These are phyloP conservation scores for Arctium lappa DNA, from an alignment of 129 eudicot genomes.

Conservation along the genomic window DNA sequence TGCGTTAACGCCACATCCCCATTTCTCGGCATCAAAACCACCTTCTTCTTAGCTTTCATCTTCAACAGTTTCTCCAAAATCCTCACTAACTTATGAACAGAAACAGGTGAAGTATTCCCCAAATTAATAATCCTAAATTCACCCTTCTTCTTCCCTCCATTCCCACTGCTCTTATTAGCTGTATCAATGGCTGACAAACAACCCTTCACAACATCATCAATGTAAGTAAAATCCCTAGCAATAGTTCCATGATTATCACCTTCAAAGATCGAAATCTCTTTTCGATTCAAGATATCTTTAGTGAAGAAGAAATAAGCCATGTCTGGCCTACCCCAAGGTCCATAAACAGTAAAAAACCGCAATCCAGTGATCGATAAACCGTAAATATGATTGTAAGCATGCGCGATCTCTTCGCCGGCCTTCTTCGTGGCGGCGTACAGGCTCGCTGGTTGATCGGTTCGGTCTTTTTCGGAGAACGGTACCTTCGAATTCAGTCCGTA, in stretches of 20 bases:
- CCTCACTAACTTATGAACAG: slow-evolving; percentile 39
- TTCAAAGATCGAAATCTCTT: slow-evolving; percentile 42
- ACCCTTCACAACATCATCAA: slow-evolving; percentile 59
- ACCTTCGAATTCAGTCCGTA: slow-evolving; percentile 20
- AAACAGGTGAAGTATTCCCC: slow-evolving; percentile 46
- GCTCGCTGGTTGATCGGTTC: slow-evolving; percentile 30
- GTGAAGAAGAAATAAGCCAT: slow-evolving; percentile 62
- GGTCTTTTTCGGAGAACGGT: slow-evolving; percentile 16
- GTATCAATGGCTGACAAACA: slow-evolving; percentile 53
- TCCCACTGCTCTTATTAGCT: slow-evolving; percentile 48
- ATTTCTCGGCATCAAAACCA: slow-evolving; percentile 44
- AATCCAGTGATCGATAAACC: slow-evolving; percentile 56
- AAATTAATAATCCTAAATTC: slow-evolving; percentile 44
- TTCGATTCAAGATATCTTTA: slow-evolving; percentile 42
- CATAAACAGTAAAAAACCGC: slow-evolving; percentile 54
- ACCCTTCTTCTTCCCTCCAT: slow-evolving; percentile 49
- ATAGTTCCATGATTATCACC: slow-evolving; percentile 46
- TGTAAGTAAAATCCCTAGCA: slow-evolving; percentile 56
- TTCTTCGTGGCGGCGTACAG: slow-evolving; percentile 20
- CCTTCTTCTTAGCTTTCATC: slow-evolving; percentile 42
- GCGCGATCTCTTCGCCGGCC: slow-evolving; percentile 42
- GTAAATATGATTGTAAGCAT: slow-evolving; percentile 48
- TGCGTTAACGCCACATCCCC: slow-evolving; percentile 47
- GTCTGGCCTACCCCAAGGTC: slow-evolving; percentile 71
- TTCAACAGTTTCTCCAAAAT: slow-evolving; percentile 45